phyloP scores from a whole-genome alignment of 2,329 filamentous ascomycete species.

The Alternaria atra region DNA sequence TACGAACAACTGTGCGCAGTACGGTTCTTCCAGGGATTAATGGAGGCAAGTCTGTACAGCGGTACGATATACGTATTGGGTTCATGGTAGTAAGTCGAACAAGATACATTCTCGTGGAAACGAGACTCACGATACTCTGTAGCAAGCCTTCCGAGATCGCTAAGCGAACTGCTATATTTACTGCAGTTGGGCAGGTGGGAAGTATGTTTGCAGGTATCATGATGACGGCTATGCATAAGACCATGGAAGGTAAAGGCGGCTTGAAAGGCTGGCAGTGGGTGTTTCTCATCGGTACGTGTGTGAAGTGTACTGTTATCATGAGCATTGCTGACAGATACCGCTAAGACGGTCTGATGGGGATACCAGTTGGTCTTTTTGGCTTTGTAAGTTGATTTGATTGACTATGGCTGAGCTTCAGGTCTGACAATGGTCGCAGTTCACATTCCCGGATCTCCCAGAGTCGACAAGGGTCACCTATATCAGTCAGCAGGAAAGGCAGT shows the following conservation, averaged over 20 bases:
- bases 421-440: slow-evolving; percentile 17
- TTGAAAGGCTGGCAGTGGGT: slow-evolving; percentile 40
- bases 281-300: slow-evolving; percentile 29
- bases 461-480: slow-evolving; percentile 20
- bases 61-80: slow-evolving; percentile 37
- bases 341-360: slow-evolving; percentile 34
- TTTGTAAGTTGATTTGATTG: slow-evolving; percentile 18
- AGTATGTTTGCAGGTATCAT: slow-evolving; percentile 41
- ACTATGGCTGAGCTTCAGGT: neutral
- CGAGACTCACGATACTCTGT: neutral
- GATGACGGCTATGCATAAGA: slow-evolving; percentile 39
- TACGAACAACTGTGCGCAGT: slow-evolving; percentile 32
- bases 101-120: neutral
- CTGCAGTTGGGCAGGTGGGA: slow-evolving; percentile 31
- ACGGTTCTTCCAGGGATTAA: slow-evolving; percentile 34
- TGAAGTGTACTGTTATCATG: neutral
- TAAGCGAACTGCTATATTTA: slow-evolving; percentile 38
- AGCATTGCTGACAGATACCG: slow-evolving; percentile 1
- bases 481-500: slow-evolving; percentile 24
- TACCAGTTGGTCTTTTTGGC: slow-evolving; percentile 33
- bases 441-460: slow-evolving; percentile 36
- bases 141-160: slow-evolving; percentile 37
- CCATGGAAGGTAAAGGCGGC: slow-evolving; percentile 27
- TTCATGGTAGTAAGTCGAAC: slow-evolving; percentile 37
- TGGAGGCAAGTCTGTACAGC: slow-evolving; percentile 33